Evolutionary conservation across 768 basidiomycete species (phyloP).

Genomic region (Panaeolus cyanescens): DNA sequence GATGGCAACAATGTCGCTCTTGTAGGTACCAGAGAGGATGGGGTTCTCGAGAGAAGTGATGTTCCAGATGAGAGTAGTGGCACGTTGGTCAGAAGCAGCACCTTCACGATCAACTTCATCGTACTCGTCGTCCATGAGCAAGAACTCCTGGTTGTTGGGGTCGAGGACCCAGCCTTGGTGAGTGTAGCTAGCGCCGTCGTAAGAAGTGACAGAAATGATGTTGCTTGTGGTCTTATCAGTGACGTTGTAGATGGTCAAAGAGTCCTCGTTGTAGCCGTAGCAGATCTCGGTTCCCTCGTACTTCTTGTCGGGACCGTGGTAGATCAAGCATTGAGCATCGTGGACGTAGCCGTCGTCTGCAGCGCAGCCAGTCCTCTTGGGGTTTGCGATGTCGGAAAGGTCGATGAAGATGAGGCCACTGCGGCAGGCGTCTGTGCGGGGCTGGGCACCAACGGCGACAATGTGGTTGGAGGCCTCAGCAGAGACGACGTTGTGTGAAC

Average conservation of each 20-base stretch:
- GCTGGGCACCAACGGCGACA: constrained; percentile 26
- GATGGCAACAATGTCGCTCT: constrained; percentile 27
- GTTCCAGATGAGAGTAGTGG: constrained; percentile 33
- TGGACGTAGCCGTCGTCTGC: constrained; percentile 31
- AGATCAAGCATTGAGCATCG: constrained; percentile 31
- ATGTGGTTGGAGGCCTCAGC: constrained; percentile 19
- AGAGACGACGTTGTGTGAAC: constrained; percentile 29
- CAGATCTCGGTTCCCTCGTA: constrained; percentile 29
- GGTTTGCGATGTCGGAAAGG: constrained; percentile 24
- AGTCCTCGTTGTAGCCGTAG: constrained; percentile 33
- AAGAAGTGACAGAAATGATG: constrained; percentile 28
- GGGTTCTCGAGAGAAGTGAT: constrained; percentile 26
- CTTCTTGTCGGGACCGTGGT: constrained; percentile 28
- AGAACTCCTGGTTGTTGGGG: constrained; percentile 25
- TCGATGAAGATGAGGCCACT: constrained; percentile 31
- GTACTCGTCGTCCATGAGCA: constrained; percentile 29
- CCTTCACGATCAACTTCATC: constrained; percentile 21
- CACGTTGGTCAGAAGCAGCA: constrained; percentile 21
- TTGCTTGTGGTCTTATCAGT: constrained; percentile 7
- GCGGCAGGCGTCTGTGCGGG: constrained; percentile 19
- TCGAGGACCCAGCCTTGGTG: constrained; percentile 35
- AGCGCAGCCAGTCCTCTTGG: constrained; percentile 20
- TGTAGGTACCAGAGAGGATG: constrained; percentile 28
- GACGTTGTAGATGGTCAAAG: constrained; percentile 30
- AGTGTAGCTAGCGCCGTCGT: constrained; percentile 31